A percentile compares a stretch with the other conserved stretches of the same genome.
These are phyloP conservation scores for Xylaria castorea DNA, from an alignment of 495 filamentous ascomycete genomes.

Conservation along the genomic window DNA sequence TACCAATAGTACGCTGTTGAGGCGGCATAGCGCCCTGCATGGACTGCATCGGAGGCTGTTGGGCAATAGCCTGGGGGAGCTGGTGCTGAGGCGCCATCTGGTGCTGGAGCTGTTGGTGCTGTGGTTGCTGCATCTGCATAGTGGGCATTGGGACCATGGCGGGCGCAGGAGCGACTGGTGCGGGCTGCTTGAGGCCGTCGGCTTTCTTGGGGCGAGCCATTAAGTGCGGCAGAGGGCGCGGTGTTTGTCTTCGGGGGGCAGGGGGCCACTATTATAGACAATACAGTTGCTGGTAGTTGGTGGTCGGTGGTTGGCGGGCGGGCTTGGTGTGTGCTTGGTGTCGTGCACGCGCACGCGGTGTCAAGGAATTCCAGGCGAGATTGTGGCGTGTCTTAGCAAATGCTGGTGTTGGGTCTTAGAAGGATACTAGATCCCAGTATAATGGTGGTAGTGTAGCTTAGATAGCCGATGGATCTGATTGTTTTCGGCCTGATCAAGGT, in stretches of 20 bases:
- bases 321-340: constrained; percentile 14
- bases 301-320: no score
- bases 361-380: constrained; percentile 30
- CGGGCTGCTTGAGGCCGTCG: constrained; percentile 51
- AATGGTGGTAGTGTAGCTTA: constrained; percentile 3
- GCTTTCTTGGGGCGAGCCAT: constrained; percentile 59
- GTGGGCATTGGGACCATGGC: constrained; percentile 39
- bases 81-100: constrained; percentile 36
- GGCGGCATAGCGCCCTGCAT: constrained; percentile 40
- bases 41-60: constrained; percentile 36
- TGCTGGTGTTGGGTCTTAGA: constrained; percentile 25
- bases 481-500: constrained; percentile 1
- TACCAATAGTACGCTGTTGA: constrained; percentile 49
- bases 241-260: constrained; percentile 34
- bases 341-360: not conserved
- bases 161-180: constrained; percentile 40
- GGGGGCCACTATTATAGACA: constrained; percentile 26
- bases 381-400: constrained; percentile 31
- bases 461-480: constrained; percentile 17
- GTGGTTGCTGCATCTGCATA: constrained; percentile 31
- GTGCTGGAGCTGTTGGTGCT: constrained; percentile 26
- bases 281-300: not conserved
- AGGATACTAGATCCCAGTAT: constrained; percentile 8
- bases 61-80: constrained; percentile 29
- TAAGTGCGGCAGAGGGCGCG: constrained; percentile 39